Evolutionary conservation across 768 basidiomycete species (phyloP).

Genomic region (Gloeopeniophorella convolvens): DNA sequence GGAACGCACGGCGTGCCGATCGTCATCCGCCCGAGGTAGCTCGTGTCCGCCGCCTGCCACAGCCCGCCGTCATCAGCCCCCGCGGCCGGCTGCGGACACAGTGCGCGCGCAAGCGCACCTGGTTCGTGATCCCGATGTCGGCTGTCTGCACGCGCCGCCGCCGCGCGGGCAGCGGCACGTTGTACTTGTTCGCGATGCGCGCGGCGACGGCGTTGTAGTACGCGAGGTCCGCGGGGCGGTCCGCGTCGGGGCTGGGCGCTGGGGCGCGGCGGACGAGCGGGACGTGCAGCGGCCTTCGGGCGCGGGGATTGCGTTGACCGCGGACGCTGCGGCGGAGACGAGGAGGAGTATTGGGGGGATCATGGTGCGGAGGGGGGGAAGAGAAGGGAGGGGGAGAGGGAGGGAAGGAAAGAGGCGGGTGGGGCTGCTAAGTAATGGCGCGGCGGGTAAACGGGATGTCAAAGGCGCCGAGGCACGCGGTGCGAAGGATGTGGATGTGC

Average conservation of each 20-base stretch:
- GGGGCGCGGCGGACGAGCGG: slow-evolving; percentile 36
- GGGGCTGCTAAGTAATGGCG: too few relatives aligned
- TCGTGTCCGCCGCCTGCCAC: slow-evolving; percentile 43
- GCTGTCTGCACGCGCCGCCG: slow-evolving; percentile 34
- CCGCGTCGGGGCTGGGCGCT: not conserved
- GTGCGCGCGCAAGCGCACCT: slow-evolving; percentile 36
- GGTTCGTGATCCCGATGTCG: slow-evolving; percentile 40
- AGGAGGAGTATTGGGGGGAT: slow-evolving; percentile 19
- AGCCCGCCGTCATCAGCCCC: not conserved
- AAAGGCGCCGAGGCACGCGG: too few relatives aligned
- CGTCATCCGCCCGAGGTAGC: slow-evolving; percentile 47
- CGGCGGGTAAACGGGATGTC: too few relatives aligned
- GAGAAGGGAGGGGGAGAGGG: too few relatives aligned
- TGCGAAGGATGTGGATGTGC: too few relatives aligned
- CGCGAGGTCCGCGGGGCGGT: not conserved
- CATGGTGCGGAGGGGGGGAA: slow-evolving; percentile 1
- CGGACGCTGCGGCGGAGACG: slow-evolving; percentile 27
- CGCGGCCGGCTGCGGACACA: not conserved
- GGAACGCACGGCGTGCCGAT: slow-evolving; percentile 47
- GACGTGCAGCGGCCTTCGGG: slow-evolving; percentile 34
- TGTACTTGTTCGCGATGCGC: slow-evolving; percentile 38
- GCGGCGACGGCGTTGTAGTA: not conserved
- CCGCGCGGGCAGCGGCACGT: slow-evolving; percentile 22
- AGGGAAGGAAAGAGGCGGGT: too few relatives aligned
- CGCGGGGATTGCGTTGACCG: slow-evolving; percentile 25